Base-by-base conservation (phyloP, 1,284 basidiomycete genomes). In the Ustanciosporium gigantosporum region DNA sequence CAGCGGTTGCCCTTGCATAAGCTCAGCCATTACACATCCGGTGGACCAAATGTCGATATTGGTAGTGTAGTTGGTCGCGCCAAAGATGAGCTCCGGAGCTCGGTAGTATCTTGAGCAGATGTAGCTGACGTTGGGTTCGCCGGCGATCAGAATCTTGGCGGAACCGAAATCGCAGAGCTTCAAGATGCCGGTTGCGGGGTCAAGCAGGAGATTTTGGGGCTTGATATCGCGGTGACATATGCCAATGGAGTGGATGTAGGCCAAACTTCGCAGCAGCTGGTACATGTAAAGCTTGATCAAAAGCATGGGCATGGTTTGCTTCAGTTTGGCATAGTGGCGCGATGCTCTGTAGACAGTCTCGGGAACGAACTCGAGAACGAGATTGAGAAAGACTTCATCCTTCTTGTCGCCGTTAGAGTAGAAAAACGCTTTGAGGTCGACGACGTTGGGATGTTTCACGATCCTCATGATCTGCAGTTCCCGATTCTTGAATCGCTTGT, bases 21-120 rank as follows among this genome's bases (percentile, higher is more conserved):
- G 81, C 83, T 99, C 94, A 22, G 94, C 94, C 95, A 99, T 99
- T 57, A 99, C 94, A 81, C 94, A 99, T 31, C 94, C 94, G 36
- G 95, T 97, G 65, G 93, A 97, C 94, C 94, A 99, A 74, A 99
- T 94, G 80, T 99, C 92, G 76, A 99, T 99, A 80, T 96, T 96
- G 70, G 94, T 98, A n/a, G 93, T 96, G 83, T 99, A 99, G 83
- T 99, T 99, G 55, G 95, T 98, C 27, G 94, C 94, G 44, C 94
- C 94, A 79, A 99, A 99, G 79, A 99, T 99, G 78, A 99, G 87
- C 82, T 99, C 94, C 19, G 94, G 95, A 41, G 94, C 95, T 70
- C 94, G 88, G 82, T 99, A 99, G 83, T 99, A 99, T 79, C 94
- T 85, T 69, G 94, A 99, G 82, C 94, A 99, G 78, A 99, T 99